A percentile compares a stretch with the other conserved stretches of the same genome.
Conservation (phyloP, 164 flowering plant species). For the Magnolia changhungtana region DNA sequence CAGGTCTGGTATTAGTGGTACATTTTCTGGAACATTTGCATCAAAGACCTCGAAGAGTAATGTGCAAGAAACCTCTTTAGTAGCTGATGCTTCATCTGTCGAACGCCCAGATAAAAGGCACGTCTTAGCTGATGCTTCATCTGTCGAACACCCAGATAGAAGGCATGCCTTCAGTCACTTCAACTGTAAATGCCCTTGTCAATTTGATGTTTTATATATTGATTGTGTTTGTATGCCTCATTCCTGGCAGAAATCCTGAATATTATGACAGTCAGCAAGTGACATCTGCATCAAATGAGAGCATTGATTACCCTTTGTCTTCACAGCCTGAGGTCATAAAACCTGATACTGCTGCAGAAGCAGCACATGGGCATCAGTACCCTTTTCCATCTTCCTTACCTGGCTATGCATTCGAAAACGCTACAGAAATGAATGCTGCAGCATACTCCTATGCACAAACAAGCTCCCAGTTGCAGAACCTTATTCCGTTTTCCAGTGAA, state of each 20-base stretch:
- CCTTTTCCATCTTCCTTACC: conserved; percentile 57
- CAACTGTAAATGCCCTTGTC: neutral
- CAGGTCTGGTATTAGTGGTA: conserved; percentile 57
- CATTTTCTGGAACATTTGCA: conserved; percentile 45
- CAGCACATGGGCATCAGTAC: conserved; percentile 53
- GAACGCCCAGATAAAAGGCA: conserved; percentile 59
- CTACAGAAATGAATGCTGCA: conserved; percentile 46
- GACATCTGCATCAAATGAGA: conserved; percentile 46
- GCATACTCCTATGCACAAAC: conserved; percentile 47
- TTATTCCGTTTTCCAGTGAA: conserved; percentile 55
- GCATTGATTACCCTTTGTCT: conserved; percentile 36
- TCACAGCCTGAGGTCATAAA: conserved; percentile 64
- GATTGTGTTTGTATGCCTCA: neutral
- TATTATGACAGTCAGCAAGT: conserved; percentile 70
- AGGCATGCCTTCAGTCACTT: conserved; percentile 39
- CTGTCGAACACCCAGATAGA: conserved; percentile 48
- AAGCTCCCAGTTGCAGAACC: conserved; percentile 69
- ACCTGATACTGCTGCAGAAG: conserved; percentile 45
- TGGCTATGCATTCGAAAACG: conserved; percentile 58
- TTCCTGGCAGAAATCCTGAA: conserved; percentile 61
- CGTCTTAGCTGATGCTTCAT: conserved; percentile 32
- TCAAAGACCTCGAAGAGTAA: conserved; percentile 39
- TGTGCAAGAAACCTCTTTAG: conserved; percentile 49
- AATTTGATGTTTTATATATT: neutral
- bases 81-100: conserved; percentile 45